Evolutionary conservation across 2,329 filamentous ascomycete genomes (phyloP).

Genomic region (Alternaria longipes): DNA sequence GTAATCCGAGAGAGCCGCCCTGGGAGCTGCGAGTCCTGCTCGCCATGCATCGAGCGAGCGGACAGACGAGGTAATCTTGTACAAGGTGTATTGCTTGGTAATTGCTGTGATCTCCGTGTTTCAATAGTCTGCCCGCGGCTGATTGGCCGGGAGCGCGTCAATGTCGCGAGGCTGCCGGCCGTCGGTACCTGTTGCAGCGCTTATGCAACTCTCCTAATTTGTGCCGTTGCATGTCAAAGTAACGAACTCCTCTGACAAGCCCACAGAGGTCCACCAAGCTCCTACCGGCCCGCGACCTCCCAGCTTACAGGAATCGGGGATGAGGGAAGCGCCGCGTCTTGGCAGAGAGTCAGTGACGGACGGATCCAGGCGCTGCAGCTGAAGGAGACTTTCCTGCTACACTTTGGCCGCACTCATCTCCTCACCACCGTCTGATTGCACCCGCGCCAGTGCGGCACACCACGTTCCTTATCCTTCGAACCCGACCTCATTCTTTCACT

Average conservation of each 20-base stretch:
- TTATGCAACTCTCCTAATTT: conserved; percentile 23
- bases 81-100: background rate
- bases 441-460: conserved; percentile 10
- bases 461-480: conserved; percentile 22
- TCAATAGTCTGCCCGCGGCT: background rate
- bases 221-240: conserved; percentile 22
- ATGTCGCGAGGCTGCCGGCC: conserved; percentile 11
- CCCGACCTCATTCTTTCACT: conserved; percentile 16
- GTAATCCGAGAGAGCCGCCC: conserved; percentile 2
- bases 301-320: conserved; percentile 25
- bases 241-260: conserved; percentile 20
- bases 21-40: background rate
- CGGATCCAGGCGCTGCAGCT: conserved; percentile 15
- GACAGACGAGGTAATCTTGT: background rate
- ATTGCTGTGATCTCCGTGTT: conserved; percentile 3
- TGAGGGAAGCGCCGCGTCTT: conserved; percentile 23
- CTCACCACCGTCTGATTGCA: conserved; percentile 30
- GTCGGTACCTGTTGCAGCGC: conserved; percentile 11
- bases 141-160: conserved; percentile 22
- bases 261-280: conserved; percentile 18
- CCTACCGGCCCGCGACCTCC: conserved; percentile 24
- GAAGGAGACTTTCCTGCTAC: conserved; percentile 25
- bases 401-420: conserved; percentile 24
- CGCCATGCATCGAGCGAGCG: background rate
- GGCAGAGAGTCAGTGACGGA: conserved; percentile 20